Evolutionary conservation across 768 basidiomycete genomes (phyloP), one percentile per base, ranked within the genome.

Genomic region (Kwoniella pini): DNA sequence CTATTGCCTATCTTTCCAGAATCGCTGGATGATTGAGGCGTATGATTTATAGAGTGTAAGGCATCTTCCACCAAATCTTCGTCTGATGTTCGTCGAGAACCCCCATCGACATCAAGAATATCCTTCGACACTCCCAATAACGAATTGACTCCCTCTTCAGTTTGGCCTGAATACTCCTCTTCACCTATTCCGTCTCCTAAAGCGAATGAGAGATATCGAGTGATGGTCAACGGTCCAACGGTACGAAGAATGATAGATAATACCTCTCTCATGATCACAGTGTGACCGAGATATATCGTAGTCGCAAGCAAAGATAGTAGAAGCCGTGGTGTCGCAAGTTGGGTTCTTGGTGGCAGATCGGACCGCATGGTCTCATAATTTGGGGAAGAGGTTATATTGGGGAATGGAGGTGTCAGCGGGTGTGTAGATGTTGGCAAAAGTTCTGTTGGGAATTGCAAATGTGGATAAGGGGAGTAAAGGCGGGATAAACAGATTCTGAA

Each of bases 261-360:
- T 0, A 90, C 87, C 63, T 90, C 86, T 0, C 88, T 85, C 10
- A 88, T 85, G 19, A 92, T 76, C 4, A 85, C 82, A 0, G 90
- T 88, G 17, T 93, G 87, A 28, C 88, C 89, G 21, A 97, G 85
- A 77, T 90, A 96, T 21, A 90, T 84, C 0, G 91, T 83, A 13
- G 91, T 91, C 0, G 93, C 90, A 30, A 97, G 85, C 15, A 96
- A 82, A 3, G 91, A 92, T 13, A 93, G 82, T 5, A 96, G 83
- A 68, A 96, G 87, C 9, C 85, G 82, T 3, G 93, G 90, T 0
- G 87, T 85, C 0, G 87, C 89, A 0, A 86, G 87, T 46, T 94
- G 91, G 33, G 87, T 82, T 21, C 81, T 83, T 0, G 77, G 63
- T 3, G 88, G 86, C 2, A 79, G 67, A 48, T 1, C 62, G 63